Conservation (phyloP, 2,329 filamentous ascomycete genomes). For the Claviceps sp. region DNA sequence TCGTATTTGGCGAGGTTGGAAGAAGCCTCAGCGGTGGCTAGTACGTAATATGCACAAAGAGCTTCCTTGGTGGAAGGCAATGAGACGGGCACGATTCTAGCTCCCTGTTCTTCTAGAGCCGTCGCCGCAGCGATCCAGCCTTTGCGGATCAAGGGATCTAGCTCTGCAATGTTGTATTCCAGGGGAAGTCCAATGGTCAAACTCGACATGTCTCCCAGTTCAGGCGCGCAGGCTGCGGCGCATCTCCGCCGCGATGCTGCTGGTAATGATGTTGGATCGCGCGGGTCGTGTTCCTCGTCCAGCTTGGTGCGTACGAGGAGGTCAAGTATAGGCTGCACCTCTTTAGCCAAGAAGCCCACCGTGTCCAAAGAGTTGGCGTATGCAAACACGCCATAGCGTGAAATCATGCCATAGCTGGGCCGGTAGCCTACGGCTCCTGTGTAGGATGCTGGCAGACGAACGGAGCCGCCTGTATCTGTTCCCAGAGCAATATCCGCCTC, state of each 20-base stretch:
- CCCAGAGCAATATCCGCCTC: constrained; percentile 56
- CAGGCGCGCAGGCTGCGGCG: constrained; percentile 14
- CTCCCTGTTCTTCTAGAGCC: constrained; percentile 49
- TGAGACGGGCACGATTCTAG: constrained; percentile 60
- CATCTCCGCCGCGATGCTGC: constrained; percentile 38
- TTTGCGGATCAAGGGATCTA: constrained; percentile 53
- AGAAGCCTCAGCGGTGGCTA: constrained; percentile 87
- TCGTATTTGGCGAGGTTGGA: constrained; percentile 97
- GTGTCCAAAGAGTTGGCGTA: constrained; percentile 92
- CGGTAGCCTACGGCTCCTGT: constrained; percentile 77
- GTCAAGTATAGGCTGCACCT: constrained; percentile 35
- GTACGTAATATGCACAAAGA: constrained; percentile 85
- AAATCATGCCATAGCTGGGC: constrained; percentile 79
- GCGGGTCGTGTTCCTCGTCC: constrained; percentile 44
- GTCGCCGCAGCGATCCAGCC: constrained; percentile 55
- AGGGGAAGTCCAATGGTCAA: constrained; percentile 44
- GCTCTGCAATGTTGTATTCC: constrained; percentile 82
- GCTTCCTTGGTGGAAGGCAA: constrained; percentile 76
- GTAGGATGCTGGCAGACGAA: constrained; percentile 78
- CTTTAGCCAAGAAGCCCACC: constrained; percentile 58
- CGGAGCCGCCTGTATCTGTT: constrained; percentile 86
- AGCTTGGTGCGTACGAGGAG: constrained; percentile 37
- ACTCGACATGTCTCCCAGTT: constrained; percentile 14
- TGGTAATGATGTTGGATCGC: constrained; percentile 64
- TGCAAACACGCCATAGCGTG: constrained; percentile 72